Evolutionary conservation across 1,284 basidiomycete genomes (phyloP), one percentile per base, ranked within the genome.

Genomic region (Wallemia hederae): DNA sequence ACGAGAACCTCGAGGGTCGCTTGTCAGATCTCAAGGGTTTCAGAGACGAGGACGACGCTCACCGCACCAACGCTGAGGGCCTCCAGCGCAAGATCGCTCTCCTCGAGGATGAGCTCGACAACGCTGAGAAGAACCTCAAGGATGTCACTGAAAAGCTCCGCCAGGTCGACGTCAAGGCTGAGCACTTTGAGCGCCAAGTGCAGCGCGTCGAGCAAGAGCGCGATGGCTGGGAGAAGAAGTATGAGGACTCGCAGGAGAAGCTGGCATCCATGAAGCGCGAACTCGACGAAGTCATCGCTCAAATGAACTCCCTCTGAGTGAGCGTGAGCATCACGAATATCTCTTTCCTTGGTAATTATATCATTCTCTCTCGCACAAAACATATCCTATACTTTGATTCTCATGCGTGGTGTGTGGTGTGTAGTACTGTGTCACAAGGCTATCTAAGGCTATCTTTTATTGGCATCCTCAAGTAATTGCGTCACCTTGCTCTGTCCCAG

Each of bases 101-200:
- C 24, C 76, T 99, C 29, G 94, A 98, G 73, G 85, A 89, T 69
- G 92, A 99, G 73, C 78, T 98, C 24, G 94, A 98, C 69, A 78
- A 80, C 60, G 83, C 91, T 24, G 94, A 99, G 77, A 92, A 90
- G 80, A 92, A 91, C 70, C 76, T 90, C 65, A 91, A 92, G 74
- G 92, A 98, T 69, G 90, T 88, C 1, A 85, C 86, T 28, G 94
- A 97, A 74, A 96, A 92, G 72, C 78, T 99, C 66, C 80, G 94
- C 66, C 89, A 96, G 71, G 88, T 92, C 62, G 94, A 99, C 71
- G 85, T 98, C 73, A 97, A 97, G 76, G 91, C 94, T 24, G 94
- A 99, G 73, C 89, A 97, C 76, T 94, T 90, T 72, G 92, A 97
- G 74, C 80, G 91, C 61, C 87, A 94, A 69, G 81, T 96, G 24